Evolutionary conservation across 768 basidiomycete species (phyloP).

Genomic region (Chiua virens): DNA sequence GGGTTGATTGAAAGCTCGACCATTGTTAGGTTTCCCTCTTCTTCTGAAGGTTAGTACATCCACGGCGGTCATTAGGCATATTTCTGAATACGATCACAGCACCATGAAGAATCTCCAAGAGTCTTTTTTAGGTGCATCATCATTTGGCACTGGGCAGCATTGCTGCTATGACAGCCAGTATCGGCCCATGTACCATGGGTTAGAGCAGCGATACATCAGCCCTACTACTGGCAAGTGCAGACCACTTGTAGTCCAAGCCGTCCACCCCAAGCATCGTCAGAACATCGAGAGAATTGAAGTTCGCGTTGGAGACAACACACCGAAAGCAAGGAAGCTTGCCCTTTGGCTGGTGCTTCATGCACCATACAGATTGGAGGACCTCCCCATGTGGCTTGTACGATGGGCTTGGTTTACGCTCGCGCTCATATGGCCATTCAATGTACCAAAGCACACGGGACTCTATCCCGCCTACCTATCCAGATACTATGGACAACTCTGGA

Average conservation of each 20-base stretch:
- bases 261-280: constrained; percentile 7
- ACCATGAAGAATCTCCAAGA: neutral
- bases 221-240: constrained; percentile 23
- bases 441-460: neutral
- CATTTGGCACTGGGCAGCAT: neutral
- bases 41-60: constrained; percentile 4
- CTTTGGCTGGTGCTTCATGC: constrained; percentile 13
- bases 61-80: neutral
- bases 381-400: constrained; percentile 10
- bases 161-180: constrained; percentile 21
- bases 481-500: constrained; percentile 26
- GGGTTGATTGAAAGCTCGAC: too few relatives aligned
- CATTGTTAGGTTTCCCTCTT: too few relatives aligned
- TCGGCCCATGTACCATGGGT: constrained; percentile 12
- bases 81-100: neutral
- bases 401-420: constrained; percentile 20
- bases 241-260: constrained; percentile 23
- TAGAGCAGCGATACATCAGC: constrained; percentile 23
- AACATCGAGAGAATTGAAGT: neutral
- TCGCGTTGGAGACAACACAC: neutral
- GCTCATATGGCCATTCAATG: constrained; percentile 15
- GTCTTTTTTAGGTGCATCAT: neutral
- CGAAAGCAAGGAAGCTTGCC: constrained; percentile 12
- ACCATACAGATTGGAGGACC: neutral
- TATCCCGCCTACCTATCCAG: constrained; percentile 20